phyloP scores from a whole-genome alignment of 192 early-diverging fungal species.

The Funneliformis mosseae region DNA sequence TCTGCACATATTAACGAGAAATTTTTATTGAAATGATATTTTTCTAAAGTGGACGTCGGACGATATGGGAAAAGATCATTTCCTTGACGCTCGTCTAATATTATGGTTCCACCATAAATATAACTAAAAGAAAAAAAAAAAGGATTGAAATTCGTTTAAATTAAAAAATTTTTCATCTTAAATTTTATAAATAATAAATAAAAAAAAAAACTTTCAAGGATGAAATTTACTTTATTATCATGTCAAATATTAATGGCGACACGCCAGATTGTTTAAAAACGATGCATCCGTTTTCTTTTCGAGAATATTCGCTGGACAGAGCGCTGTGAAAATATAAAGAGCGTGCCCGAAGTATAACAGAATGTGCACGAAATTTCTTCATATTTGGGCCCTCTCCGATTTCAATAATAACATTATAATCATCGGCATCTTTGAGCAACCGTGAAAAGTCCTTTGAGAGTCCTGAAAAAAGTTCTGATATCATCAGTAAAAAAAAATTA shows the following conservation, averaged over 20 bases:
- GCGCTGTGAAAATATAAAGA: conserved; percentile 8
- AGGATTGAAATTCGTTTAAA: neutral
- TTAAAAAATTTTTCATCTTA: neutral
- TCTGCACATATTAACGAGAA: too few species aligned
- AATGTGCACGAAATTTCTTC: conserved; percentile 5
- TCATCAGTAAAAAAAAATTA: neutral
- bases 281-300: neutral
- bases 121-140: neutral
- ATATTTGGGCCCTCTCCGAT: conserved; percentile 8
- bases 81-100: neutral
- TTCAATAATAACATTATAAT: conserved; percentile 23
- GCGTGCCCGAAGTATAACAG: conserved; percentile 8
- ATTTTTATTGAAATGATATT: too few species aligned
- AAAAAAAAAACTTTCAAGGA: neutral
- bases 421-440: conserved; percentile 10
- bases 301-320: neutral
- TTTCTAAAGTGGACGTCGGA: too few species aligned
- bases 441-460: neutral
- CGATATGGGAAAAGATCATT: conserved; percentile 12
- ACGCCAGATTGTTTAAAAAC: neutral
- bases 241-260: neutral
- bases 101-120: neutral
- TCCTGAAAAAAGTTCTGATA: neutral
- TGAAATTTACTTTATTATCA: conserved; percentile 15
- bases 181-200: neutral